phyloP scores from a whole-genome alignment of 2,329 filamentous ascomycete species.

The Calonectria ilicicola region DNA sequence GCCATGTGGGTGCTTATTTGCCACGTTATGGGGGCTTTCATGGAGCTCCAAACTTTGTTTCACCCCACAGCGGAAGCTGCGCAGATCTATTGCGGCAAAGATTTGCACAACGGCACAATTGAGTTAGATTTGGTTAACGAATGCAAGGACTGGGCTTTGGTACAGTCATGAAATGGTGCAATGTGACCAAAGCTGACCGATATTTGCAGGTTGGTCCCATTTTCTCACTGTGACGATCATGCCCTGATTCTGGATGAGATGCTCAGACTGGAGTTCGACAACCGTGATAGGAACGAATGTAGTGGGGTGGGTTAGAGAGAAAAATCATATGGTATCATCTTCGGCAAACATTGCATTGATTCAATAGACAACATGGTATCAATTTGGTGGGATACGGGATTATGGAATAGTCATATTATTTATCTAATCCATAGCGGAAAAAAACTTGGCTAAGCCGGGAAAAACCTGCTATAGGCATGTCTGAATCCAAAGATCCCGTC shows the following conservation, averaged over 20 bases:
- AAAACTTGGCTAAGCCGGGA: background rate
- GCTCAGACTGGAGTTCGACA: background rate
- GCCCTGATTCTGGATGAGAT: background rate
- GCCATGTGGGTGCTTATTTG: background rate
- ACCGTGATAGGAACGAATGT: background rate
- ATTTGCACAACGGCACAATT: background rate
- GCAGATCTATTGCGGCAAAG: background rate
- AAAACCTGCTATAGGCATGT: slow-evolving; percentile 2
- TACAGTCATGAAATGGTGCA: background rate
- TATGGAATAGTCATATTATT: slow-evolving; percentile 9
- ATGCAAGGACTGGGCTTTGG: background rate
- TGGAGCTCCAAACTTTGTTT: background rate
- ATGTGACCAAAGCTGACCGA: background rate
- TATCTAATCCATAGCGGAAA: slow-evolving; percentile 7
- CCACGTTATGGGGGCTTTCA: background rate
- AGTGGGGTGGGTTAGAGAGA: background rate
- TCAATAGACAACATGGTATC: background rate
- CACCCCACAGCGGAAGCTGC: background rate
- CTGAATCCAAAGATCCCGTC: background rate
- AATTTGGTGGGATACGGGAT: background rate
- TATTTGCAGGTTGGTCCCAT: background rate
- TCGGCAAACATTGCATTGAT: background rate
- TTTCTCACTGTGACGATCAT: background rate
- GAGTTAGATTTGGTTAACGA: background rate
- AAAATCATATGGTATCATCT: background rate